Percentiles rank a stretch among this genome's conserved stretches.
phyloP scores from a whole-genome alignment of 257 asterid genomes.

The Scutellaria galericulata region DNA sequence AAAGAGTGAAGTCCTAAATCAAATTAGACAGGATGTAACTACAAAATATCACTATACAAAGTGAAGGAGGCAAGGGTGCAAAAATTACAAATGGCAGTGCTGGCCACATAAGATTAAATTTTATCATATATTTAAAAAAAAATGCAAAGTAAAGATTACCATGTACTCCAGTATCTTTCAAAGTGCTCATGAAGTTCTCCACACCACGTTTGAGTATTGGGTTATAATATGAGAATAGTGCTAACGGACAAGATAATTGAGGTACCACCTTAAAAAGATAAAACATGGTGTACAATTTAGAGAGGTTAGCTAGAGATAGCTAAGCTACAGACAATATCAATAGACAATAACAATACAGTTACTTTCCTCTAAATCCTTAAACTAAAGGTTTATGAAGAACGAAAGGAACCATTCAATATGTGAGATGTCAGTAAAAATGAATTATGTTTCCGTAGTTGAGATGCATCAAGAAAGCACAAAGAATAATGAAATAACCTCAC shows the following conservation, averaged over 20 bases:
- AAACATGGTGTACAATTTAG: slow-evolving; percentile 16
- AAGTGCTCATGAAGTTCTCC: slow-evolving; percentile 77
- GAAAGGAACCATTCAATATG: slow-evolving; percentile 6
- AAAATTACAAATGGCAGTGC: background rate
- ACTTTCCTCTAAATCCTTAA: background rate
- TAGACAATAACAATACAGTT: background rate
- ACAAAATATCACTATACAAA: background rate
- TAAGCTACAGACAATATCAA: background rate
- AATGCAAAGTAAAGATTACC: slow-evolving; percentile 49
- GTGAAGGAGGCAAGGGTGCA: background rate
- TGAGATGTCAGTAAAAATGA: background rate
- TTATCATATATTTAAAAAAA: slow-evolving; percentile 8
- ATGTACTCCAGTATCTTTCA: slow-evolving; percentile 73
- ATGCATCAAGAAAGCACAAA: slow-evolving; percentile 5
- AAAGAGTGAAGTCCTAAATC: slow-evolving; percentile 24
- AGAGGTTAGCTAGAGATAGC: background rate
- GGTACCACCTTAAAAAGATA: slow-evolving; percentile 67
- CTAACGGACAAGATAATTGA: slow-evolving; percentile 81
- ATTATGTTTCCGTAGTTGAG: background rate
- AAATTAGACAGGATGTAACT: slow-evolving; percentile 18
- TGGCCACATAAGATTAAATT: background rate
- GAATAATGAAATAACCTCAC: slow-evolving; percentile 5
- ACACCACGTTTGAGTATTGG: slow-evolving; percentile 89
- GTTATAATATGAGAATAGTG: slow-evolving; percentile 83
- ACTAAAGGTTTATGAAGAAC: background rate